phyloP scores from a whole-genome alignment of 176 grass and related monocot genomes.

The Raddia guianensis region DNA sequence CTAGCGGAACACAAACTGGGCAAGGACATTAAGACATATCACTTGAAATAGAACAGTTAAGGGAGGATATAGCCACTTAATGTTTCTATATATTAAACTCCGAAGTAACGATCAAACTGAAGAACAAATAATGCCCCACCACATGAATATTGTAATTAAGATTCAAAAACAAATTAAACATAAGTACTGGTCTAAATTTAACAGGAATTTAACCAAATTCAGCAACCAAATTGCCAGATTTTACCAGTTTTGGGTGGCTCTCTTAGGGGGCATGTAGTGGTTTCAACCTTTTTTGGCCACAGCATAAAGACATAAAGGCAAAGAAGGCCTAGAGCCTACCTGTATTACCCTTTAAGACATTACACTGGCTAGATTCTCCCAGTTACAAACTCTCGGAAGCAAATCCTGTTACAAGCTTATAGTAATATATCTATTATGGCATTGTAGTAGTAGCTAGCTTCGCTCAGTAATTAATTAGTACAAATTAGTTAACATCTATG shows the following conservation, averaged over 20 bases:
- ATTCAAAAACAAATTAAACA: neutral
- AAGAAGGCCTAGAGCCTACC: neutral
- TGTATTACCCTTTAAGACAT: neutral
- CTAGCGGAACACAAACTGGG: slow-evolving; percentile 69
- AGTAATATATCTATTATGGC: neutral
- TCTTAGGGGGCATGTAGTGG: neutral
- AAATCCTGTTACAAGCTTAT: neutral
- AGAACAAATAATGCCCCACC: slow-evolving; percentile 10
- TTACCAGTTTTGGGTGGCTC: slow-evolving; percentile 15
- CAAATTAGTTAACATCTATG: neutral
- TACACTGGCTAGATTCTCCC: neutral
- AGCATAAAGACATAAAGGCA: slow-evolving; percentile 12
- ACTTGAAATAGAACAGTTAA: slow-evolving; percentile 16
- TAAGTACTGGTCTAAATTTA: neutral
- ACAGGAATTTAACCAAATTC: slow-evolving; percentile 5
- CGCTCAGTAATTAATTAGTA: slow-evolving; percentile 13
- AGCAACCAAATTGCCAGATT: neutral
- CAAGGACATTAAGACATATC: slow-evolving; percentile 8
- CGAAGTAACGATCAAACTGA: slow-evolving; percentile 16
- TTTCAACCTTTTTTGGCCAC: slow-evolving; percentile 2
- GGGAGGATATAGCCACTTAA: neutral
- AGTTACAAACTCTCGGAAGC: neutral
- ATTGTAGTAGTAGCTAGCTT: neutral
- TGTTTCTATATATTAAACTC: slow-evolving; percentile 15
- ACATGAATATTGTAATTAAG: slow-evolving; percentile 9